phyloP scores from a whole-genome alignment of 2,329 filamentous ascomycete species.

The Escovopsis sp. region DNA sequence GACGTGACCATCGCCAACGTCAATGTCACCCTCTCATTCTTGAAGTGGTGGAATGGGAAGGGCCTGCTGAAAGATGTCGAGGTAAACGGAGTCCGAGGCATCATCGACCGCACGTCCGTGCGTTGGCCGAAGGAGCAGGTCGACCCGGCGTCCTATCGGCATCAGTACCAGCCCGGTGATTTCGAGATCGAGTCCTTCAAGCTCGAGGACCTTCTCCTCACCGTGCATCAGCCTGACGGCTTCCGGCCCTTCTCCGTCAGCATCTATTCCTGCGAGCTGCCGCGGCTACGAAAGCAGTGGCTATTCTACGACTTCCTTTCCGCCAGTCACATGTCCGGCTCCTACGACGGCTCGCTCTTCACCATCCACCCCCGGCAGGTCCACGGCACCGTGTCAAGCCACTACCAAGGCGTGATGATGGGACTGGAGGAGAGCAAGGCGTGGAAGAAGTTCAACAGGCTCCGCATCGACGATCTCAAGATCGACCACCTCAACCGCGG shows the following conservation, averaged over 20 bases:
- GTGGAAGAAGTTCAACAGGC: conserved; percentile 92
- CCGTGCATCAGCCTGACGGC: conserved; percentile 73
- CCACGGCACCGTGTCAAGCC: conserved; percentile 56
- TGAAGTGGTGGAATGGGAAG: conserved; percentile 99
- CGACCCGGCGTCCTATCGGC: conserved; percentile 76
- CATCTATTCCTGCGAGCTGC: conserved; percentile 90
- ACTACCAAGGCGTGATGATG: conserved; percentile 35
- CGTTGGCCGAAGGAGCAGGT: conserved; percentile 46
- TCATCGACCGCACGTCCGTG: conserved; percentile 79
- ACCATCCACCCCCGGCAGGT: conserved; percentile 91
- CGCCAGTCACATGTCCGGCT: conserved; percentile 90
- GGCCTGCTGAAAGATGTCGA: conserved; percentile 84
- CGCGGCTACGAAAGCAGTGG: conserved; percentile 87
- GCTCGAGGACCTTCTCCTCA: conserved; percentile 82
- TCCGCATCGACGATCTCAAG: conserved; percentile 82
- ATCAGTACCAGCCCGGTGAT: conserved; percentile 78
- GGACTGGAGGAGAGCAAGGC: conserved; percentile 49
- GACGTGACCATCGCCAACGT: conserved; percentile 90
- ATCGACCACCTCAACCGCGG: conserved; percentile 94
- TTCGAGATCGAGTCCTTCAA: conserved; percentile 97
- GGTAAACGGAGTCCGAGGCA: conserved; percentile 81
- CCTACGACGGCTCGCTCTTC: conserved; percentile 88
- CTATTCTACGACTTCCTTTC: conserved; percentile 95
- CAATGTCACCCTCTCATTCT: conserved; percentile 89
- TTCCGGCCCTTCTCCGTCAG: conserved; percentile 94